Base-by-base conservation (phyloP, 352 stramenopile species). In the Phytophthora pini region DNA sequence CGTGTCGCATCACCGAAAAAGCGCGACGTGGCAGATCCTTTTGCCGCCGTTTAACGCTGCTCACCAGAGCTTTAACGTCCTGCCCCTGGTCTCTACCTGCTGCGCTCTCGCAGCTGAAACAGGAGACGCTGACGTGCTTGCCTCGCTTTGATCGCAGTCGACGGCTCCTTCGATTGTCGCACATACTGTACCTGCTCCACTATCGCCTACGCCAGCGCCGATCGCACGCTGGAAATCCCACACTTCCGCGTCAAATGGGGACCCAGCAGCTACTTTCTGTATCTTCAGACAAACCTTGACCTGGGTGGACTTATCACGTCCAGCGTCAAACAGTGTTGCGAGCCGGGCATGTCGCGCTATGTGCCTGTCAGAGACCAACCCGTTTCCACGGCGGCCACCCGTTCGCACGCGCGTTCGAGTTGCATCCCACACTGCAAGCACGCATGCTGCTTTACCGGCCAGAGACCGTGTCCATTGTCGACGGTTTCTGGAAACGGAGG, bases 301-400 rank as follows among this genome's bases (percentile, higher is more conserved):
- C 45, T 59, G 32, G 55, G 55, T 62, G 54, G 53, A 59, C 29
- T 20, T 11, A 44, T 50, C 39, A 56, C 24, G 17, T 20, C 38
- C 10, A 38, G 13, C 45, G 60, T 56, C 46, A 56, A 62, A 68
- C 51, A 38, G 51, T 62, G 60, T 56, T 52, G 44, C 51, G 45
- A 32, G 60, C 57, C 60, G 40, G 60, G 61, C 61, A 58, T 49
- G 46, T 69, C 61, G 61, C 51, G 56, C 58, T 15, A 40, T 44
- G 44, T 29, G 39, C 9, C 34, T 24, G 20, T 17, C 38, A 56
- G 17, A 56, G 36, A 49, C 24, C 20, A 43, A 56, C 38, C 54
- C 44, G 43, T 57, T 62, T 57, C 61, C 41, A n/a, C 41, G 40
- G 41, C 49, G 38, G n/a, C 58, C 52, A 64, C 45, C 50, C 58